Evolutionary conservation across 176 grass and related monocot species (phyloP), one percentile per base, ranked within the genome.

Genomic region (Musa troglodytarum): DNA sequence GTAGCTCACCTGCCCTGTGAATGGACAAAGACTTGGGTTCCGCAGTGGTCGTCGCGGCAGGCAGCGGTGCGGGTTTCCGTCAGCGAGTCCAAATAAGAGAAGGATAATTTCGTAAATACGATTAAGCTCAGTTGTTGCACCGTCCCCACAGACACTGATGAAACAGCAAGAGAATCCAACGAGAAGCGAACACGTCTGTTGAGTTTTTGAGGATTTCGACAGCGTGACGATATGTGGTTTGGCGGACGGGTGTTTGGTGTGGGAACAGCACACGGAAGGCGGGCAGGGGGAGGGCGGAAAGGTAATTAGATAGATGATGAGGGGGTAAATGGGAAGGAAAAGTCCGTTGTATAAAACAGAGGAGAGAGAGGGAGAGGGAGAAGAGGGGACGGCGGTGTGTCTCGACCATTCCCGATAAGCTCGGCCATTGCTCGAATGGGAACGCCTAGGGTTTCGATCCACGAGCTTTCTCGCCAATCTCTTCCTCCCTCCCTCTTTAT

Each of bases 381-480:
- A 43, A 72, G 75, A 61, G 57, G 57, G 3, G 58, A 84, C 82
- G 82, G 76, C 76, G 82, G 26, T 10, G 77, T 75, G 52, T 83
- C 73, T 69, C 34, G 63, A 76, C 73, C 72, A 76, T 82, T 76
- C 63, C 64, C 72, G 80, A 76, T 82, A 76, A 82, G 80, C 81
- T 83, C 68, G 55, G 67, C 61, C 75, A 78, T 83, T 78, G 75
- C 81, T 83, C 75, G 49, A 66, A 78, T 83, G 81, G 75, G 74
- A 83, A 73, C 66, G 67, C 55, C 81, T 83, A 83, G 74, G 80
- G 80, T 69, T 74, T 79, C 59, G 51, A 68, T 21, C 52, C 9
- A 11, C 82, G 78, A 54, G 64, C 78, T 76, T 22, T 12, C 65
- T 34, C 65, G 65, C 65, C 65, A 43, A 43, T 68, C 65, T 68